Base-by-base conservation (phyloP, 495 filamentous ascomycete genomes). In the Cercophora scortea region DNA sequence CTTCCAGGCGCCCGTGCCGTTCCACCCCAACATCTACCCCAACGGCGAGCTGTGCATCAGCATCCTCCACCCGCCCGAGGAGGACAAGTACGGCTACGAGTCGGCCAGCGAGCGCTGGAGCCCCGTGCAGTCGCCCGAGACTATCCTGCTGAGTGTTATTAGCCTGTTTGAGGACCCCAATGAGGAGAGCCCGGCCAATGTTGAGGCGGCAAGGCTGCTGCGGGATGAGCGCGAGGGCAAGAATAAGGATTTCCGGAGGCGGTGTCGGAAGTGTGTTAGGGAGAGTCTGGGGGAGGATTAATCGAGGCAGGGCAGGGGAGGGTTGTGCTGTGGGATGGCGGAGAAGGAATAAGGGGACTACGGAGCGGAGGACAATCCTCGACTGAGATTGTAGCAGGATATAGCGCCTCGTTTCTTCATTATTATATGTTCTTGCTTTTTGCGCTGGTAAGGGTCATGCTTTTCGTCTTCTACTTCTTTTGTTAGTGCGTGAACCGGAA, bases 121-220 rank as follows among this genome's bases (percentile, higher is more conserved):
- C 18, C 93, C 93, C n/a, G 93, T 97, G 1, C 93, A 97, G 68
- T 92, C 88, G 1, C 94, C 95, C 43, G 94, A 97, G 72, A 92
- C 89, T 4, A 97, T 98, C 50, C 73, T 98, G 12, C 65, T 98
- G 8, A 91, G 86, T 50, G 89, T 96, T 12, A 94, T 98, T 62
- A 92, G 87, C 57, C 85, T 98, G 80, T 86, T 98, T 42, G 85
- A 85, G 46, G 87, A 86, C 57, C 93, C 94, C 32, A 98, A 97
- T 64, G 88, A 93, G 56, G 93, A 97, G 79, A 91, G 86, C 59
- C 89, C 94, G 1, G 93, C 93, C 2, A 97, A 98, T 63, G 80
- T 96, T 8, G 93, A 98, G 64, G 93, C 93, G 1, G 92, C 90
- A 10, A 75, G 85, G 43, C 59, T 96, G 66, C 87, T 95, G 83